Percentiles rank a stretch among this genome's conserved stretches.
Evolutionary conservation across 129 eudicot genomes (phyloP).

Genomic region (sunflower (Helianthus annuus)): DNA sequence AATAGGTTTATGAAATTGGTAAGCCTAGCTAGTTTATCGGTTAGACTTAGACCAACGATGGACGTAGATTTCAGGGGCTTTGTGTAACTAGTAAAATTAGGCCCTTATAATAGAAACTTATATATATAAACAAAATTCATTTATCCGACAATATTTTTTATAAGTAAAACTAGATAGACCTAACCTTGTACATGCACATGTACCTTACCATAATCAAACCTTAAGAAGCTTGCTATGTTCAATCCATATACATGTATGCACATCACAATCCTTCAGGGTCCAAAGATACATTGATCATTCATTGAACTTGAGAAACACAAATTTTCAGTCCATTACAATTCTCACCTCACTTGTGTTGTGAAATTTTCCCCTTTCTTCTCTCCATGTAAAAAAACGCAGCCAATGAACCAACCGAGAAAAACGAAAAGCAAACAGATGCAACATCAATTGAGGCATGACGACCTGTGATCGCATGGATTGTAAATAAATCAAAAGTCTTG

Average conservation of each 20-base stretch:
- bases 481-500: constrained; percentile 41
- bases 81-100: too few relatives aligned
- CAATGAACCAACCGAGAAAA: constrained; percentile 58
- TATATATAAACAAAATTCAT: too few relatives aligned
- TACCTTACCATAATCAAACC: too few relatives aligned
- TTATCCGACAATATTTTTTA: too few relatives aligned
- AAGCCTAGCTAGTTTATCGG: too few relatives aligned
- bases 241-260: not conserved
- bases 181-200: not conserved
- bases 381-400: constrained; percentile 61
- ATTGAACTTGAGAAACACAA: not conserved
- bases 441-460: constrained; percentile 55
- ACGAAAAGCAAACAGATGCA: constrained; percentile 66
- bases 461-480: constrained; percentile 53
- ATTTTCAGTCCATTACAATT: not conserved
- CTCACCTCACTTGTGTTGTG: constrained; percentile 34
- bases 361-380: constrained; percentile 50
- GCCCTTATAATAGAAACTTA: too few relatives aligned
- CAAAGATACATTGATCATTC: not conserved
- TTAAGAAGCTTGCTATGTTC: too few relatives aligned
- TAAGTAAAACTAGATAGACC: too few relatives aligned
- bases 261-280: not conserved
- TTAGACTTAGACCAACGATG: too few relatives aligned
- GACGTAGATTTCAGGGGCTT: too few relatives aligned
- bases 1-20: too few relatives aligned